Base-by-base conservation (phyloP, 208 protist genomes). In the Trichomonas tenax region DNA sequence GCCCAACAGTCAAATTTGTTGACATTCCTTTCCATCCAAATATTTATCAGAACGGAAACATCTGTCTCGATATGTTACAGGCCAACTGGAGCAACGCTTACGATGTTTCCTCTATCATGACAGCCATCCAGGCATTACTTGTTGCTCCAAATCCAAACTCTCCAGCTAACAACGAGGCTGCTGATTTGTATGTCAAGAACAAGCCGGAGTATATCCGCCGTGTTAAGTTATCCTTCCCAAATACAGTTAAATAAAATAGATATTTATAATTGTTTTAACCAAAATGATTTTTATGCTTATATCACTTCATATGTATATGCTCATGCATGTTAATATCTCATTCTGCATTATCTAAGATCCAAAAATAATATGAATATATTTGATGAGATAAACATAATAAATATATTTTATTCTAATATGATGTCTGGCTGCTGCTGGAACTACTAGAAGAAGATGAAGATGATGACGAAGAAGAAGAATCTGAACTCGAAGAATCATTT, bases 61-160 rank as follows among this genome's bases (percentile, higher is more conserved):
- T 99, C 93, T 99, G 99, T 98, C 97, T 99, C 46, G 99, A 99
- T 97, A 99, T 99, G 81, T 98, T 99, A 23, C 99, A 99, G 97
- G 99, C 98, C 95, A 98, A 98, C 96, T 99, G 99, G 99, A 96
- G 48, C 34, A 99, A 99, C 11, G 99, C 99, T 49, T 99, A 99
- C 90, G 98, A 99, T 97, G 98, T 99, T 21, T 98, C 99, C 40
- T 97, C 99, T 2, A 99, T 99, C 86, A 98, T 99, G 63, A 98
- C 99, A 23, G 99, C 99, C 17, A 99, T 99, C 96, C 99, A 99
- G 97, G 99, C 99, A 49, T 97, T 99, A 10, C 97, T 99, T 44
- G 98, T 98, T 45, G 99, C 99, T 97, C 99, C 99, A 9, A 99
- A 99, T 97, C 99, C 99, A 17, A 98, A 98, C 82, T 99, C 99